phyloP scores from a whole-genome alignment of 2,329 filamentous ascomycete genomes.

The Thelonectria olida region DNA sequence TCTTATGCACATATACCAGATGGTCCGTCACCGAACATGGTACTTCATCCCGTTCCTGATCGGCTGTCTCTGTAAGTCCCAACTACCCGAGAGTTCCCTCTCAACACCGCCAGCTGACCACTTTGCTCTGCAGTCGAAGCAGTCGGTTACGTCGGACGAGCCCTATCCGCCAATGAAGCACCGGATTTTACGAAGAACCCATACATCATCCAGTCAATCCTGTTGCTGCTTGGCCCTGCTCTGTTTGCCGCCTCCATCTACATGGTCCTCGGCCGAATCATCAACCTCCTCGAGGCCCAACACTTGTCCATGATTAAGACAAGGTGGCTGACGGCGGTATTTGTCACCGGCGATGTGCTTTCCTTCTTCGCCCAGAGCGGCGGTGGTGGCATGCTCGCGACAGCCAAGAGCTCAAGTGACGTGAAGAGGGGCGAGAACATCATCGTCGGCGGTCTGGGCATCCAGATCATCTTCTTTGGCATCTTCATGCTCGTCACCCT shows the following conservation, averaged over 20 bases:
- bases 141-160: conserved; percentile 58
- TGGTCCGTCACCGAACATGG: conserved; percentile 55
- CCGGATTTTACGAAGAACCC: conserved; percentile 46
- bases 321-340: conserved; percentile 59
- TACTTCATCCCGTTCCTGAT: conserved; percentile 63
- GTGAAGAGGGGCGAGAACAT: conserved; percentile 55
- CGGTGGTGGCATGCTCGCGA: conserved; percentile 40
- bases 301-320: conserved; percentile 52
- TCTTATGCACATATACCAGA: conserved; percentile 50
- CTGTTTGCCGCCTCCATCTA: conserved; percentile 58
- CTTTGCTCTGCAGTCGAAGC: conserved; percentile 33
- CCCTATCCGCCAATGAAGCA: conserved; percentile 53
- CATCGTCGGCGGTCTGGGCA: conserved; percentile 60
- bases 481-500: conserved; percentile 60
- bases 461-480: conserved; percentile 65
- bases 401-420: conserved; percentile 35
- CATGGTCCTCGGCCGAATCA: conserved; percentile 56
- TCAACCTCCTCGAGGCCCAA: conserved; percentile 49
- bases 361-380: conserved; percentile 50
- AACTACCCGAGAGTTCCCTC: background rate
- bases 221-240: conserved; percentile 50
- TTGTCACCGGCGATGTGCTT: conserved; percentile 59
- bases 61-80: conserved; percentile 58
- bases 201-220: conserved; percentile 52
- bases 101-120: no score